A percentile compares a stretch with the other conserved stretches of the same genome.
Conservation (phyloP, 1,284 basidiomycete species). For the Cystodermella granulosa region DNA sequence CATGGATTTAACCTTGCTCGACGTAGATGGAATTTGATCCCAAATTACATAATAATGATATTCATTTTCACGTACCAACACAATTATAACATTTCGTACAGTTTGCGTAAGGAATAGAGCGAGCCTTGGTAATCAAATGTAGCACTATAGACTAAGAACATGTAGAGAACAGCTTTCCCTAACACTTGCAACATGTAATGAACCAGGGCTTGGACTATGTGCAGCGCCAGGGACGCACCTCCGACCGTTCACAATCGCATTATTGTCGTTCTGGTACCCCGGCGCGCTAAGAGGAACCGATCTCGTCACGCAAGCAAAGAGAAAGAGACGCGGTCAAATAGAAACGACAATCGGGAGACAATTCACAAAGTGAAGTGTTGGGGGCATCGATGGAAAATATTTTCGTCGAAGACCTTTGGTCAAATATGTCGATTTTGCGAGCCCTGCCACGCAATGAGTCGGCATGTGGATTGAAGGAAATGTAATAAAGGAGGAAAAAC, state of each 20-base stretch:
- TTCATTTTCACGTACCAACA: too few species aligned
- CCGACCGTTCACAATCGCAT: constrained; percentile 20
- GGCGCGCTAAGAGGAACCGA: constrained; percentile 60
- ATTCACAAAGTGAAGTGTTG: constrained; percentile 90
- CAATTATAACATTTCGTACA: too few species aligned
- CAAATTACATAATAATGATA: too few species aligned
- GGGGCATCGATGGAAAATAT: constrained; percentile 85
- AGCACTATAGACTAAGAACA: too few species aligned
- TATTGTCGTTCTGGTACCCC: constrained; percentile 35
- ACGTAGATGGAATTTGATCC: too few species aligned
- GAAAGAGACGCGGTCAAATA: constrained; percentile 91
- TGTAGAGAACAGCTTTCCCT: too few species aligned
- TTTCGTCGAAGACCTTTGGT: constrained; percentile 81
- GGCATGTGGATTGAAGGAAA: constrained; percentile 93
- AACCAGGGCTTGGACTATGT: constrained; percentile 39
- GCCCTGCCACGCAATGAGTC: constrained; percentile 90
- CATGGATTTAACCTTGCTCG: too few species aligned
- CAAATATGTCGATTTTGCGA: constrained; percentile 89
- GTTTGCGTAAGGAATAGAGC: too few species aligned
- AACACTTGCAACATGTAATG: too few species aligned
- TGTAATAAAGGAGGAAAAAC: constrained; percentile 86
- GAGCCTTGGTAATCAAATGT: too few species aligned
- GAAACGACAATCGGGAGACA: constrained; percentile 91
- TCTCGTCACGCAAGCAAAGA: constrained; percentile 92
- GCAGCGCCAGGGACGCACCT: constrained; percentile 65